Evolutionary conservation across 768 basidiomycete species (phyloP), one percentile per base, ranked within the genome.

Genomic region (Hydnum rufescens): DNA sequence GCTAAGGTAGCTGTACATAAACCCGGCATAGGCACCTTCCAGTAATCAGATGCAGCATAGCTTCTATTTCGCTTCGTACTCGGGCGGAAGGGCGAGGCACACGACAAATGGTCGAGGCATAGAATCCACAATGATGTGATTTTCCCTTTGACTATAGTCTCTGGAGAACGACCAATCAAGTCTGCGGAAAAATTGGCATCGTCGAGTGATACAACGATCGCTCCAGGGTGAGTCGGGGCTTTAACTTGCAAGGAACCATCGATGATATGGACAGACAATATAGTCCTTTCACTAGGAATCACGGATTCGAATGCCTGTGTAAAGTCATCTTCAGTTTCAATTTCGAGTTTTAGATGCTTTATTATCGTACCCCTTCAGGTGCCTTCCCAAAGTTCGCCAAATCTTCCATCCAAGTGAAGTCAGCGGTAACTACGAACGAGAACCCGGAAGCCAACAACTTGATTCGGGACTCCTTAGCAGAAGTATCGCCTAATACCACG

Each of bases 221-320:
- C 74, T 18, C 88, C 85, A 2, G 72, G 68, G 58, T 80, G 67
- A 0, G 62, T 72, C 1, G 74, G 73, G 1, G 80, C 73, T 22
- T 75, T 67, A 1, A 74, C 54, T 49, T 78, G 76, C 6, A 85
- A 58, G 0, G 85, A 82, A 5, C 77, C 74, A 58, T 90, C 81
- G 18, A 67, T 54, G 22, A 89, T 59, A 56, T 71, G 74, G 31
- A 92, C 55, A n/a, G 71, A 67, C 25, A 96, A 65, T 6, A 70
- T 68, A 4, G 89, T 96, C 42, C 81, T 67, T 62, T 97, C 95
- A 52, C 73, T 88, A 1, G 95, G 95, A 16, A 89, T 76, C 8
- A 95, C 89, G 23, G 87, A 74, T 63, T 92, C 92, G 60, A 99
- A 99, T 0, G 84, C 82, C 89, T 78, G 55, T 2, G 23, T 4